Base-by-base conservation (phyloP, 2,329 filamentous ascomycete species). In the Fusarium armeniacum region DNA sequence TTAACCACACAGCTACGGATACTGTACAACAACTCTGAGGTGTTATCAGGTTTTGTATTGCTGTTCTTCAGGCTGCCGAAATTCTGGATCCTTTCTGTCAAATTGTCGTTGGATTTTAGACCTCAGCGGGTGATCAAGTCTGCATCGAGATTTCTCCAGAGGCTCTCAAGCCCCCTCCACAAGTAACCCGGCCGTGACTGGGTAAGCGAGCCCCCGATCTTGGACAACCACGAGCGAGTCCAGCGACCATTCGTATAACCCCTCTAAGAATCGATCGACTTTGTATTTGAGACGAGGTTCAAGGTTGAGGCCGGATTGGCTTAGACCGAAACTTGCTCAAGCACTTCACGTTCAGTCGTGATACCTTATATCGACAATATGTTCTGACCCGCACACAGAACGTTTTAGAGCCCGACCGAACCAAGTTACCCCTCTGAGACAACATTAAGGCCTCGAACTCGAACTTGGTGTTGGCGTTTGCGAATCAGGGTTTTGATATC, bases 351-450 rank as follows among this genome's bases (percentile, higher is more conserved):
- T 58, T 64, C 53, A 47, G 55, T 53, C 49, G 62, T 58, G 58
- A 54, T 53, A 47, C 46, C 54, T 55, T 52, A 38, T 40, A 46
- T 65, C 56, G 59, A 58, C 50, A 57, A 58, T 57, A 64, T 68
- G 58, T 71, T 70, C 75, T 77, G 67, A 77, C 72, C 69, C 58
- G 62, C 61, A 66, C 51, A 63, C 58, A 75, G 74, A 74, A 73
- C 57, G 56, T 58, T 70, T 73, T 70, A 69, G 67, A 75, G 68
- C 64, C 76, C 70, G 62, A 76, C 68, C 67, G 67, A 75, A 74
- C 46, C 65, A 65, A 75, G 62, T 57, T 61, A 63, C 64, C 46
- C 68, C 67, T 63, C 64, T 40, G 57, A 63, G 62, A 51, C 62
- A 47, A 26, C 33, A 16, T 18, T 24, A 51, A 35, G 47, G 24